Percentiles rank a stretch among this genome's conserved stretches.
Conservation (phyloP, 2,329 filamentous ascomycete genomes). For the Cordyceps cicadae region DNA sequence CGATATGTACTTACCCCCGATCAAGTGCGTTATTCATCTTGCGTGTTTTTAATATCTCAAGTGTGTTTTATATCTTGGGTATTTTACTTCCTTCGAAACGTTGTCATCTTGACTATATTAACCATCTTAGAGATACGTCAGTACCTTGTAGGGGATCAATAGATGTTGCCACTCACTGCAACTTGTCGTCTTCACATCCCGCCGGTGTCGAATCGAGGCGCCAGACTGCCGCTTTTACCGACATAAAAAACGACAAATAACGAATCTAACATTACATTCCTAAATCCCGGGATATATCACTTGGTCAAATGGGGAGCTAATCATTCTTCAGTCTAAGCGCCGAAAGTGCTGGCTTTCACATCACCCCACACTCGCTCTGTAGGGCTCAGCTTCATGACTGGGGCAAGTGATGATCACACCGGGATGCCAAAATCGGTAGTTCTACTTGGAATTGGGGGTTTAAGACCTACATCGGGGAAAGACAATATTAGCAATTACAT, state of each 20-base stretch:
- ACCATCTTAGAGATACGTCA: too few relatives aligned
- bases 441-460: neutral
- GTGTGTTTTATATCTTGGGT: too few relatives aligned
- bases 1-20: too few relatives aligned
- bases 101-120: too few relatives aligned
- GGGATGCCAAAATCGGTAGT: neutral
- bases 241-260: neutral
- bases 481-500: neutral
- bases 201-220: neutral
- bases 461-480: neutral
- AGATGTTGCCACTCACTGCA: too few relatives aligned
- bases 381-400: conserved; percentile 2
- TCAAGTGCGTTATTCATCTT: too few relatives aligned
- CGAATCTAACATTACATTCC: neutral
- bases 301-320: neutral
- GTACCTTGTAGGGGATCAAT: too few relatives aligned
- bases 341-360: neutral
- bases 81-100: too few relatives aligned
- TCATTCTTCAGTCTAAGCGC: conserved; percentile 8
- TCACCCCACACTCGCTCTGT: neutral
- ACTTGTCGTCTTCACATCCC: too few relatives aligned
- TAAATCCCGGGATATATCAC: neutral
- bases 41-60: too few relatives aligned
- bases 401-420: neutral
- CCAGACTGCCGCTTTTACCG: neutral